Evolutionary conservation across 306 rosid species (phyloP).

Genomic region (Prunus armeniaca): DNA sequence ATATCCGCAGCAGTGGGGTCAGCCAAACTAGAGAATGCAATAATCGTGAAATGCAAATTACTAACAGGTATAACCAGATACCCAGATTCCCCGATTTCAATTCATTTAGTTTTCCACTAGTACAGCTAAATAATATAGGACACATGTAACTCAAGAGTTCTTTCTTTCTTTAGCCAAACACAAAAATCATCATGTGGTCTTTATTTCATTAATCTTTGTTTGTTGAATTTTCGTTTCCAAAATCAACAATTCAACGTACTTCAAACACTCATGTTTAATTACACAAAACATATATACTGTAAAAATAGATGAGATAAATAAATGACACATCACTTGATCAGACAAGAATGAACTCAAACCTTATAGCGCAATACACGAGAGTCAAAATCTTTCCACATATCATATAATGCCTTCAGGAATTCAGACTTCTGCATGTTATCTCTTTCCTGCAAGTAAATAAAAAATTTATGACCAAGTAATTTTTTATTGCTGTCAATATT

Average conservation of each 20-base stretch:
- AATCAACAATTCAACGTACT: background rate
- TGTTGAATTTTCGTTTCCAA: background rate
- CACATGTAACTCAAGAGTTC: background rate
- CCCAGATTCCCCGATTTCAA: background rate
- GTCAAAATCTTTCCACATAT: slow-evolving; percentile 99
- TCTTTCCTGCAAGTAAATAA: slow-evolving; percentile 69
- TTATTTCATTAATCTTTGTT: background rate
- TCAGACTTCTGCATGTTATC: slow-evolving; percentile 99
- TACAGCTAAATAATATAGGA: background rate
- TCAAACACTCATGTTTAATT: background rate
- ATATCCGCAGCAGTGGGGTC: background rate
- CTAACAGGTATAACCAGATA: background rate
- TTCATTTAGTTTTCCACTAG: background rate
- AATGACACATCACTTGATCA: slow-evolving; percentile 12
- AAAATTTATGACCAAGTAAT: slow-evolving; percentile 14
- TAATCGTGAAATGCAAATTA: background rate
- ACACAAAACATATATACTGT: background rate
- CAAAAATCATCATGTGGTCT: background rate
- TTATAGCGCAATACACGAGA: slow-evolving; percentile 93
- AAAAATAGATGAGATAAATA: slow-evolving; percentile 5
- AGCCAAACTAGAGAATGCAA: slow-evolving; percentile 5
- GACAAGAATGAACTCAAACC: slow-evolving; percentile 48
- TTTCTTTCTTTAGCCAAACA: background rate
- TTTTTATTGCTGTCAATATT: background rate
- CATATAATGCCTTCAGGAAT: slow-evolving; percentile 88